These are phyloP conservation scores for Verticillium klebahnii DNA, from an alignment of 2,329 filamentous ascomycete species.

Conservation along the genomic window DNA sequence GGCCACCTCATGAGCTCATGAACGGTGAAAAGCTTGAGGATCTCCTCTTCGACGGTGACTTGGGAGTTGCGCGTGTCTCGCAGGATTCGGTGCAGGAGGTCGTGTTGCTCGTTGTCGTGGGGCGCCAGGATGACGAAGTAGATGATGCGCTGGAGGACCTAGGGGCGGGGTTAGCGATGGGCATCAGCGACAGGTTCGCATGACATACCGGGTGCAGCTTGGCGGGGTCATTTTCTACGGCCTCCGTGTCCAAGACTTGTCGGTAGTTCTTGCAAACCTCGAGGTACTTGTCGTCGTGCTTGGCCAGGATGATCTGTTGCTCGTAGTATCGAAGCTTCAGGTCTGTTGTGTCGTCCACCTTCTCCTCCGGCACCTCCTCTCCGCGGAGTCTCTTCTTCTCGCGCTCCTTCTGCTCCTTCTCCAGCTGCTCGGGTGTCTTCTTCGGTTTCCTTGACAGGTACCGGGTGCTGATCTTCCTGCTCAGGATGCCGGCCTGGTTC, in stretches of 20 bases:
- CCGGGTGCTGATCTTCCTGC: constrained; percentile 92
- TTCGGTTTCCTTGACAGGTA: constrained; percentile 89
- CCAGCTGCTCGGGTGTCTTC: constrained; percentile 83
- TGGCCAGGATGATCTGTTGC: constrained; percentile 91
- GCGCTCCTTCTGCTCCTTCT: constrained; percentile 83
- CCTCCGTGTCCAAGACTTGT: constrained; percentile 93
- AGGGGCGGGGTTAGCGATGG: neutral
- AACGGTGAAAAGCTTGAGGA: constrained; percentile 91
- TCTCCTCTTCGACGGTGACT: constrained; percentile 74
- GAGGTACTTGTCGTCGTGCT: constrained; percentile 96
- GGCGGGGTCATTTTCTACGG: constrained; percentile 82
- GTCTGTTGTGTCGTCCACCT: constrained; percentile 88
- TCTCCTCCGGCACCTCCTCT: constrained; percentile 73
- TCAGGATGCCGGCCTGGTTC: constrained; percentile 91
- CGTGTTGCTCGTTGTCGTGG: constrained; percentile 97
- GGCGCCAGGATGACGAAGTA: constrained; percentile 96
- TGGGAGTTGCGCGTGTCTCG: constrained; percentile 76
- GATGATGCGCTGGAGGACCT: constrained; percentile 91
- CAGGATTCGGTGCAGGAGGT: constrained; percentile 89
- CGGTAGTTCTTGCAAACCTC: constrained; percentile 98
- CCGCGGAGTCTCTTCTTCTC: constrained; percentile 80
- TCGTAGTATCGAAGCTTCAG: constrained; percentile 95
- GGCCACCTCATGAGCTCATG: constrained; percentile 99
- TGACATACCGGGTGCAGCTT: constrained; percentile 72
- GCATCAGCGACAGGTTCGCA: constrained; percentile 23